A percentile compares a stretch with the other conserved stretches of the same genome.
phyloP scores from a whole-genome alignment of 1,139 yeast genomes.

The Debaryomyces sp. region DNA sequence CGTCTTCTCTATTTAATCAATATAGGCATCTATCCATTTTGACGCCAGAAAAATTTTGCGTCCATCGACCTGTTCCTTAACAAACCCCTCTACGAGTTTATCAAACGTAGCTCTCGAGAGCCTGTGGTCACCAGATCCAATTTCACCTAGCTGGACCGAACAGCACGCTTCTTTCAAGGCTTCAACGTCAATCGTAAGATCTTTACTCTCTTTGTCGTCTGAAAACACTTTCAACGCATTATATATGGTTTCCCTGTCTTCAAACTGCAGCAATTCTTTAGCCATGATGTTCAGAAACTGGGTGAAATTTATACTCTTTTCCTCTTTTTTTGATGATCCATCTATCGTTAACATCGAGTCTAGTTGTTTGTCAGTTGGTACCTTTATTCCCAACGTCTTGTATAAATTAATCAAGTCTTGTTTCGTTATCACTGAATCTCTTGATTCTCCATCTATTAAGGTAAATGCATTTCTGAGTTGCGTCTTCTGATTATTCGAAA shows the following conservation, averaged over 20 bases:
- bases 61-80: slow-evolving; percentile 60
- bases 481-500: slow-evolving; percentile 43
- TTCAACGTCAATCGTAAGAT: slow-evolving; percentile 48
- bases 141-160: slow-evolving; percentile 46
- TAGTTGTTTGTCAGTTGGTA: slow-evolving; percentile 48
- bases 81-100: slow-evolving; percentile 56
- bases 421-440: slow-evolving; percentile 66
- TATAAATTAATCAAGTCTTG: slow-evolving; percentile 63
- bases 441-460: slow-evolving; percentile 78
- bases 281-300: slow-evolving; percentile 73
- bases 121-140: slow-evolving; percentile 53
- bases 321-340: slow-evolving; percentile 18
- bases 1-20: slow-evolving; percentile 27
- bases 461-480: slow-evolving; percentile 53
- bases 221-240: slow-evolving; percentile 67
- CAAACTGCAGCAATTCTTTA: slow-evolving; percentile 55
- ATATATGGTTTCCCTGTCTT: slow-evolving; percentile 60
- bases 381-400: slow-evolving; percentile 47
- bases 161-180: slow-evolving; percentile 54
- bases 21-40: slow-evolving; percentile 61
- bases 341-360: slow-evolving; percentile 48
- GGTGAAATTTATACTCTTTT: slow-evolving; percentile 63
- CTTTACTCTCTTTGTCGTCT: slow-evolving; percentile 37
- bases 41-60: slow-evolving; percentile 55
- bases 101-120: slow-evolving; percentile 56